These are phyloP conservation scores for Verticillium albo-atrum DNA, from an alignment of 2,329 filamentous ascomycete genomes.

Conservation along the genomic window DNA sequence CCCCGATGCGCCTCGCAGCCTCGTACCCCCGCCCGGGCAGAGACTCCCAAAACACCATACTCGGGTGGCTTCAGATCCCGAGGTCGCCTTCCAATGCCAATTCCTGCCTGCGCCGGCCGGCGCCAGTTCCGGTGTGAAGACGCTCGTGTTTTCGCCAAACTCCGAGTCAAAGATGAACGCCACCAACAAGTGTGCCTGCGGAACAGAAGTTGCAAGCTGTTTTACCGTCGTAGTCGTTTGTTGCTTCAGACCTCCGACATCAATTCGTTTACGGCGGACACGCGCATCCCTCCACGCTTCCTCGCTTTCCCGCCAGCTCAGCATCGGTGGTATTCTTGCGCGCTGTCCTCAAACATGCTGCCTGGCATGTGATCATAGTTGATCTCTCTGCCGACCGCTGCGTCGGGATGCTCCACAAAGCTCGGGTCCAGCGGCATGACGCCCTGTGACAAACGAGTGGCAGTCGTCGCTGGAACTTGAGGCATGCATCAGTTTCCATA, in stretches of 20 bases:
- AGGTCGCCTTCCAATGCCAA: not conserved
- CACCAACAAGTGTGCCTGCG: not conserved
- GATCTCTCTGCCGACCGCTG: conserved; percentile 17
- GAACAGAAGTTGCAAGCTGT: too few relatives aligned
- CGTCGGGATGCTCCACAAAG: conserved; percentile 6
- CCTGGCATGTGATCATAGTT: conserved; percentile 34
- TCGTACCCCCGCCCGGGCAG: not conserved
- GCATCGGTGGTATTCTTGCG: not conserved
- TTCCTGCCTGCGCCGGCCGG: not conserved
- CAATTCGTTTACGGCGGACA: too few relatives aligned
- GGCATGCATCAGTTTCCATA: not conserved
- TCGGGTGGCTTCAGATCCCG: not conserved
- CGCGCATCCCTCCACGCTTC: too few relatives aligned
- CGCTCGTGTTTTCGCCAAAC: not conserved
- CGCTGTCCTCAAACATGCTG: conserved; percentile 19
- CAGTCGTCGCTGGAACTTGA: not conserved
- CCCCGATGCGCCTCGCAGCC: not conserved
- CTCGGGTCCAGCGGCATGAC: conserved; percentile 5
- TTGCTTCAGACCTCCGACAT: too few relatives aligned
- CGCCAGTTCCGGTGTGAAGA: not conserved
- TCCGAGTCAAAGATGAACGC: not conserved
- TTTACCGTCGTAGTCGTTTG: too few relatives aligned
- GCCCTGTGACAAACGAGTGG: not conserved
- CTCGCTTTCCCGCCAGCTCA: not conserved
- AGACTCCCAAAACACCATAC: not conserved